These are phyloP conservation scores for Didymella exigua DNA, from an alignment of 2,329 filamentous ascomycete genomes.

Conservation along the genomic window DNA sequence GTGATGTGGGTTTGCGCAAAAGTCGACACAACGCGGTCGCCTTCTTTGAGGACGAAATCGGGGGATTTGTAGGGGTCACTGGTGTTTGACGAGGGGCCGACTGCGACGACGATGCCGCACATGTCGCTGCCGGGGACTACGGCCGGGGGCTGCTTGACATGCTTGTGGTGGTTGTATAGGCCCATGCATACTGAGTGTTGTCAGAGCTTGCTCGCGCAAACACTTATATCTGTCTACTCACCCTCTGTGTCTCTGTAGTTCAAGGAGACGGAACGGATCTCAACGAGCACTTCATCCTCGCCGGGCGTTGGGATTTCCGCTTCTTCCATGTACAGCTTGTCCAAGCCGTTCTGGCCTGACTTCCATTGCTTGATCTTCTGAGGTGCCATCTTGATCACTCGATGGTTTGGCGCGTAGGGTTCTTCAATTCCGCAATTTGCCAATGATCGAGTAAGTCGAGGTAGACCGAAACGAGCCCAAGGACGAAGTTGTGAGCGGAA, in stretches of 20 bases:
- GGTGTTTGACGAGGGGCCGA: slow-evolving; percentile 51
- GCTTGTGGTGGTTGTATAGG: slow-evolving; percentile 69
- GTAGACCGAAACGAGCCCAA: slow-evolving; percentile 15
- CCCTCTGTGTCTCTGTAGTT: slow-evolving; percentile 61
- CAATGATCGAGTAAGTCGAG: slow-evolving; percentile 13
- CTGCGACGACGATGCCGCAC: slow-evolving; percentile 64
- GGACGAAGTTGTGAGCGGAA: slow-evolving; percentile 8
- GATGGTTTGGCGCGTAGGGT: slow-evolving; percentile 11
- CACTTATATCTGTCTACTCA: slow-evolving; percentile 7
- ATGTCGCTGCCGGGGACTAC: slow-evolving; percentile 73
- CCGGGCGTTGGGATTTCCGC: slow-evolving; percentile 43
- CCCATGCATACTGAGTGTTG: slow-evolving; percentile 63
- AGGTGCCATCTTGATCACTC: slow-evolving; percentile 26
- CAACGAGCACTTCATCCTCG: slow-evolving; percentile 56
- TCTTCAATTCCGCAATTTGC: slow-evolving; percentile 10
- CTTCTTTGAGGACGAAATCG: slow-evolving; percentile 45
- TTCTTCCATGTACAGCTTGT: slow-evolving; percentile 47
- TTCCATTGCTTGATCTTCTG: slow-evolving; percentile 50
- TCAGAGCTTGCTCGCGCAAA: background rate
- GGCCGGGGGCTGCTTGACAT: slow-evolving; percentile 49
- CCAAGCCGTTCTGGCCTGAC: slow-evolving; percentile 51
- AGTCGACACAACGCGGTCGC: slow-evolving; percentile 70
- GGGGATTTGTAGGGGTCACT: slow-evolving; percentile 54
- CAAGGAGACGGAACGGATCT: slow-evolving; percentile 58
- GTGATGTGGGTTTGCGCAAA: slow-evolving; percentile 64